Base-by-base conservation (phyloP, 805 yeast genomes). In the Yarrowia hollandica region DNA sequence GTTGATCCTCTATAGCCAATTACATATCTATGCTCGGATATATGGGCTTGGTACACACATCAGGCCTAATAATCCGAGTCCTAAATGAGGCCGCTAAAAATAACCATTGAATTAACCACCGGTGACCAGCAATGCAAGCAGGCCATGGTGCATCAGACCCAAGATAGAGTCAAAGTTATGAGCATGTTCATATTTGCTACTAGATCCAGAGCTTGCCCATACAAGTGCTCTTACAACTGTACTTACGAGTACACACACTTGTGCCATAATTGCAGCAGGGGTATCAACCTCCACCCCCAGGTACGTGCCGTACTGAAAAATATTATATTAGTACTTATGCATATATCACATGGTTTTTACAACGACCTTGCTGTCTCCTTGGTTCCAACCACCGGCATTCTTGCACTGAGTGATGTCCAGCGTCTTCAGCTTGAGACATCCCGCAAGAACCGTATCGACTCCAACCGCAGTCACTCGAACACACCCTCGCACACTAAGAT, bases 391-490 rank as follows among this genome's bases (percentile, higher is more conserved):
- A 2, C 28, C 19, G 10, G 62, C 86, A 64, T 85, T 82, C 56
- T 84, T 81, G 71, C 94, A 87, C 70, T 86, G 92, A 10, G 88
- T 79, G 16, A 86, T 76, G 65, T 85, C 82, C 64, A 87, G 71
- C 61, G 74, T 74, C 59, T 71, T 74, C 63, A 87, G 72, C 2
- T 79, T 77, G 15, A 77, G 72, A 48, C 82, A 78, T 35, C 85
- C 84, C 37, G 82, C 77, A 23, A 85, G 69, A 23, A 87, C 67
- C 16, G 85, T 80, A 71, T 86, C 90, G 25, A 86, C 82, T 14
- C 94, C 92, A 9, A 86, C 86, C 65, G 89, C 74, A 1, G 92
- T 87, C 8, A 85, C 91, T 63, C 91, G 75, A 10, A 85, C 77
- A 71, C 94, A 87, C 1, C 94, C 92, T 57, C 81, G 82, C 16